Base-by-base conservation (phyloP, 495 filamentous ascomycete genomes). In the Neurospora sp. region DNA sequence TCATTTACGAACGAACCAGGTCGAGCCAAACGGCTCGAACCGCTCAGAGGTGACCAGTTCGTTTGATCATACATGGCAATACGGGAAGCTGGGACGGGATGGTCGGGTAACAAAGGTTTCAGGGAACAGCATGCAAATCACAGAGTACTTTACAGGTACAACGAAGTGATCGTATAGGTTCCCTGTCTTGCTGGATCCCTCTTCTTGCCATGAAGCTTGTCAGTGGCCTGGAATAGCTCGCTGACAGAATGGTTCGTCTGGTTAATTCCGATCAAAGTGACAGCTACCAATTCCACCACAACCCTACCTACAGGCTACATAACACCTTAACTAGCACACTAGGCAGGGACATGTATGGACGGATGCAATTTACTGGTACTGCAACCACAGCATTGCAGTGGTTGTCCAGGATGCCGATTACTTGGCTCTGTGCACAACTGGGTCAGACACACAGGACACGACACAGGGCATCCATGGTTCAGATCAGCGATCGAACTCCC, bases 391-490 rank as follows among this genome's bases (percentile, higher is more conserved):
- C 53, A 72, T 37, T 72, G 35, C 53, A 69, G 38, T 35, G 35
- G 38, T 35, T 37, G 44, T 35, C 38, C 45, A 5, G 44, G 45
- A 35, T 31, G 70, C 9, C 53, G 27, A 61, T 35, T 65, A 65
- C 53, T 65, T 65, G 53, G 53, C 53, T 65, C 53, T 8, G 53
- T 65, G 27, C 53, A 61, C 27, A 18, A 61, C 53, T 61, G 53
- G 53, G 44, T 53, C 44, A 41, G 70, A 53, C 20, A 70, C 14
- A 40, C 22, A 70, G 69, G 18, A 59, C 40, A 48, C 9, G 45
- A 72, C 31, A 68, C 70, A 68, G 70, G 38, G 42, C 70, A 72
- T 68, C 42, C 37, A 68, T 40, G 70, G 45, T 61, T 61, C 53
- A 65, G 53, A 65, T 65, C 53, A 65, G 53, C 53, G 53, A 65